phyloP scores from a whole-genome alignment of 257 asterid species.

The Cruciata laevipes region DNA sequence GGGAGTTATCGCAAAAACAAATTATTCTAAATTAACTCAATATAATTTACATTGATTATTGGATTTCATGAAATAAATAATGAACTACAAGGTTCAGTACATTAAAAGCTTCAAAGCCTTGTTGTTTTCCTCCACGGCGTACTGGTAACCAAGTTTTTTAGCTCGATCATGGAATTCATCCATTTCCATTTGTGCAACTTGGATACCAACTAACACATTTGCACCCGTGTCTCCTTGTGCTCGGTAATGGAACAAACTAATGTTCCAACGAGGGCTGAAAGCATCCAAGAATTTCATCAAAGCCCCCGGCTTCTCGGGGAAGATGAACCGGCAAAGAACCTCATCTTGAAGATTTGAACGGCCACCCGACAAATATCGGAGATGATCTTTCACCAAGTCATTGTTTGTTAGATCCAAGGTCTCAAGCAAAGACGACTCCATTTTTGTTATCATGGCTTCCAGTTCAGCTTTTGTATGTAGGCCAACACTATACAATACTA shows the following conservation, averaged over 20 bases:
- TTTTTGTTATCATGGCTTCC: conserved; percentile 51
- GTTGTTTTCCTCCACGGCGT: conserved; percentile 58
- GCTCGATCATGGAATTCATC: conserved; percentile 60
- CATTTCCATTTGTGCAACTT: conserved; percentile 56
- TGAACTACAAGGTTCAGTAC: conserved; percentile 32
- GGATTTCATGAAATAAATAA: neutral
- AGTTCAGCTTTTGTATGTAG: conserved; percentile 69
- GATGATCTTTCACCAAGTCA: conserved; percentile 90
- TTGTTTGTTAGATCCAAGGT: conserved; percentile 71
- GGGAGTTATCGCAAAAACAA: neutral
- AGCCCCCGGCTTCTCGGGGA: conserved; percentile 95
- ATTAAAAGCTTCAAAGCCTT: conserved; percentile 69
- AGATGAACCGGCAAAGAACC: conserved; percentile 76
- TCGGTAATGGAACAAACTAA: conserved; percentile 91
- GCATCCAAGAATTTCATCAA: conserved; percentile 79
- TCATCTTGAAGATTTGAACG: conserved; percentile 70
- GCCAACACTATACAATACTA: conserved; percentile 69
- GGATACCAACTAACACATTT: conserved; percentile 89
- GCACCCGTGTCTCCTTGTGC: conserved; percentile 98
- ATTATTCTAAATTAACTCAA: neutral
- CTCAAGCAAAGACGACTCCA: conserved; percentile 45
- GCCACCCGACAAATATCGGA: conserved; percentile 95
- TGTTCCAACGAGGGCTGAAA: conserved; percentile 93
- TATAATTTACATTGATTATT: neutral
- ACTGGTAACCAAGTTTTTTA: conserved; percentile 63